These are phyloP conservation scores for Austroboletus olivaceoglutinosus DNA, from an alignment of 1,284 basidiomycete species.

Conservation along the genomic window DNA sequence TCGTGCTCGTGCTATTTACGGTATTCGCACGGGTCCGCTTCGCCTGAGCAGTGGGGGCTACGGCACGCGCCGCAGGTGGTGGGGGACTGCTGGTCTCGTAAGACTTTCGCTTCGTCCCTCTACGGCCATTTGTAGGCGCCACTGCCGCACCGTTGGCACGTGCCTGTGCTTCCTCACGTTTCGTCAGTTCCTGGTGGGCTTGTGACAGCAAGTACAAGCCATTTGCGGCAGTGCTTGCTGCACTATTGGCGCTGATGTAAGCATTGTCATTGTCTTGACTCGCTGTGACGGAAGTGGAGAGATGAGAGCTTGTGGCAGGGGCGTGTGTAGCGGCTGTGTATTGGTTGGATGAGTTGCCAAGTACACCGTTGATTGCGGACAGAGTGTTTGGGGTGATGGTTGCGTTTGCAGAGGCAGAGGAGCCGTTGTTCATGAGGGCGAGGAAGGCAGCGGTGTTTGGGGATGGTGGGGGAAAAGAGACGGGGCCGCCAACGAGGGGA, in stretches of 20 bases:
- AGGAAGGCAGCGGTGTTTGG: constrained; percentile 93
- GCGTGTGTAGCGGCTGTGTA: constrained; percentile 30
- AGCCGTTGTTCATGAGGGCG: constrained; percentile 80
- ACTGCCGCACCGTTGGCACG: constrained; percentile 38
- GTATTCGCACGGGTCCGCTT: constrained; percentile 52
- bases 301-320: constrained; percentile 29
- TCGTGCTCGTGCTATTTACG: constrained; percentile 28
- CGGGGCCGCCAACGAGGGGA: constrained; percentile 75
- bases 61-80: constrained; percentile 27
- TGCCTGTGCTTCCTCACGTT: constrained; percentile 79
- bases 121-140: constrained; percentile 40
- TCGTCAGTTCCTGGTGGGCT: constrained; percentile 94
- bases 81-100: constrained; percentile 46
- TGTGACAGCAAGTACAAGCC: constrained; percentile 92
- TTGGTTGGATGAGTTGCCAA: constrained; percentile 39
- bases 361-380: constrained; percentile 74
- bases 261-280: constrained; percentile 33
- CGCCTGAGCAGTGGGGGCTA: constrained; percentile 13
- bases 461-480: constrained; percentile 79
- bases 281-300: constrained; percentile 35
- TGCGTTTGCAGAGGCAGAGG: constrained; percentile 56
- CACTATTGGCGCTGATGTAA: constrained; percentile 49
- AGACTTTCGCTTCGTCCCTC: constrained; percentile 67
- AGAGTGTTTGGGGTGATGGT: constrained; percentile 93
- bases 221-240: constrained; percentile 71